Conservation (phyloP, 2,329 filamentous ascomycete genomes). For the Rhynchosporium secalis region DNA sequence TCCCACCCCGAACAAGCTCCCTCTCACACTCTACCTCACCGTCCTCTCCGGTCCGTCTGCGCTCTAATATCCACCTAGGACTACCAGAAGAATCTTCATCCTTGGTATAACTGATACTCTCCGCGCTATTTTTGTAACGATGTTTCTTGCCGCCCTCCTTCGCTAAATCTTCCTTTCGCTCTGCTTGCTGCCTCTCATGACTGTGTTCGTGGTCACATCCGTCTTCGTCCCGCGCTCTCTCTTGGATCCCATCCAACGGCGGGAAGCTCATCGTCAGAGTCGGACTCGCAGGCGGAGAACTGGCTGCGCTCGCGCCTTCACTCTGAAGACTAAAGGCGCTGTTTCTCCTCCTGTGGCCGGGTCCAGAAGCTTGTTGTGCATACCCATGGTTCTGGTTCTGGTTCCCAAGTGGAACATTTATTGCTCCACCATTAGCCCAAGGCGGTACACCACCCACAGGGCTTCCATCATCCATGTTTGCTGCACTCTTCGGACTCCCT, state of each 20-base stretch:
- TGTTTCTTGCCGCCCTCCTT: constrained; percentile 40
- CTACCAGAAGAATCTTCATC: constrained; percentile 58
- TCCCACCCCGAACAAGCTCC: constrained; percentile 58
- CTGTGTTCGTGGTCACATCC: not conserved
- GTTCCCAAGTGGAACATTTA: constrained; percentile 4
- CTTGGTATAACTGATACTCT: constrained; percentile 68
- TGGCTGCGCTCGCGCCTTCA: constrained; percentile 22
- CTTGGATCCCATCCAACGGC: constrained; percentile 7
- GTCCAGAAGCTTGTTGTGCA: constrained; percentile 2
- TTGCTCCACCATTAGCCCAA: constrained; percentile 25
- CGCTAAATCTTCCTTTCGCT: constrained; percentile 1
- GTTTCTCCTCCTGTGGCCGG: constrained; percentile 30
- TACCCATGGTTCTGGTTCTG: not conserved
- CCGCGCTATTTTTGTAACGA: constrained; percentile 57
- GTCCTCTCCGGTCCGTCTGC: constrained; percentile 63
- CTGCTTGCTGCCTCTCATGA: constrained; percentile 5
- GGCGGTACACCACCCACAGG: constrained; percentile 30
- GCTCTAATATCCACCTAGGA: constrained; percentile 69
- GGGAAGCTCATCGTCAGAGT: constrained; percentile 27
- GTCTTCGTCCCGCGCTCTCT: constrained; percentile 6
- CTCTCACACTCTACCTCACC: constrained; percentile 65
- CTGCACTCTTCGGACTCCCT: constrained; percentile 40
- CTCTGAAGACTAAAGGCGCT: constrained; percentile 32
- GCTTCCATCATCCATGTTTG: constrained; percentile 32
- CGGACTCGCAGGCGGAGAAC: constrained; percentile 29